phyloP scores from a whole-genome alignment of 2,329 filamentous ascomycete genomes.

The Lachnellula occidentalis region DNA sequence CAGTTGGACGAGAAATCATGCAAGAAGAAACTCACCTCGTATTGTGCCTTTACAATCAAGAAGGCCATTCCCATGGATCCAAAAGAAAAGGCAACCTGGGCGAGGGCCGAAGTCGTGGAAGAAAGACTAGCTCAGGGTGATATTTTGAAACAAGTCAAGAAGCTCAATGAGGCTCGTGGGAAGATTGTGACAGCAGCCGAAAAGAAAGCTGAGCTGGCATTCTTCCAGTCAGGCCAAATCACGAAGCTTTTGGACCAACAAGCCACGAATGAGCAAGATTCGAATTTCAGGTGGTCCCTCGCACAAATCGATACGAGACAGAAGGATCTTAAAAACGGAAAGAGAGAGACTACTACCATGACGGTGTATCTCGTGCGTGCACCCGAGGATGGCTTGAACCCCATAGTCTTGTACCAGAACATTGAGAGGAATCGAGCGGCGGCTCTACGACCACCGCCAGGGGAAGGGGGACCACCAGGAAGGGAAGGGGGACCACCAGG shows the following conservation, averaged over 20 bases:
- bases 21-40: constrained; percentile 24
- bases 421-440: constrained; percentile 18
- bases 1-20: constrained; percentile 20
- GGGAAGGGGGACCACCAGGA: background rate
- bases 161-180: constrained; percentile 17
- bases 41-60: constrained; percentile 21
- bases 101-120: constrained; percentile 20
- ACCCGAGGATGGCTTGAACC: constrained; percentile 14
- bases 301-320: constrained; percentile 23
- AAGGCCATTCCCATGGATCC: constrained; percentile 17
- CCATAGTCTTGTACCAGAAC: constrained; percentile 15
- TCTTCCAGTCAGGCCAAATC: constrained; percentile 26
- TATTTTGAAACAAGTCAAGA: constrained; percentile 24
- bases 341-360: constrained; percentile 22
- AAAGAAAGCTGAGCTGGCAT: constrained; percentile 24
- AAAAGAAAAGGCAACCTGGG: constrained; percentile 26
- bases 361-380: constrained; percentile 25
- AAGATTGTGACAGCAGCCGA: constrained; percentile 20
- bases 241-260: constrained; percentile 25
- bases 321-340: constrained; percentile 7
- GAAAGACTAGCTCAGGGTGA: constrained; percentile 26
- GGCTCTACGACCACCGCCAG: constrained; percentile 7
- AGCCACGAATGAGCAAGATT: constrained; percentile 18
- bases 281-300: constrained; percentile 27
- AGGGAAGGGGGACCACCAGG: background rate